phyloP scores from a whole-genome alignment of 2,329 filamentous ascomycete genomes.

The Calonectria henricotiae region DNA sequence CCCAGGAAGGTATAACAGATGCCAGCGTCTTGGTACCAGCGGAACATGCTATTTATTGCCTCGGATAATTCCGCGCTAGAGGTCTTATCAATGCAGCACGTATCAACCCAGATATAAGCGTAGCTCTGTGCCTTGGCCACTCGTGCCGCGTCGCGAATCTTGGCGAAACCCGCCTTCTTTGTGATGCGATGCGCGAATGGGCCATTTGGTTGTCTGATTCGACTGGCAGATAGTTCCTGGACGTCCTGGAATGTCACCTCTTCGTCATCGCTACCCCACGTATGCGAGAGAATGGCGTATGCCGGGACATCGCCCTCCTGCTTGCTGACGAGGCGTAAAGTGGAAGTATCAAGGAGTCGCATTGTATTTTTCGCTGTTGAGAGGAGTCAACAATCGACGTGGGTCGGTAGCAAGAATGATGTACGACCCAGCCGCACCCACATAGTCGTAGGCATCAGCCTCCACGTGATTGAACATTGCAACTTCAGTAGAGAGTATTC shows the following conservation, averaged over 20 bases:
- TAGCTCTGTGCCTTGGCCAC: not conserved
- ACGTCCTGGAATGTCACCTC: conserved; percentile 30
- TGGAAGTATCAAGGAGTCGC: not conserved
- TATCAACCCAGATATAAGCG: conserved; percentile 37
- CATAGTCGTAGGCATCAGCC: no score
- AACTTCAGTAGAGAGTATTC: no score
- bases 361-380: not conserved
- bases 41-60: conserved; percentile 43
- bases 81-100: conserved; percentile 43
- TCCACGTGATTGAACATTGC: no score
- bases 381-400: no score
- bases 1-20: conserved; percentile 39
- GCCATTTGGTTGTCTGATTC: not conserved
- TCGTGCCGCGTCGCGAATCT: conserved; percentile 6
- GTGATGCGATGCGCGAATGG: not conserved
- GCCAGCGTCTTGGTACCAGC: conserved; percentile 34
- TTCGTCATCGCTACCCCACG: conserved; percentile 23
- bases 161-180: conserved; percentile 1
- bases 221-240: not conserved
- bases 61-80: conserved; percentile 39
- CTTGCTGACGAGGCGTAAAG: not conserved
- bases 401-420: no score
- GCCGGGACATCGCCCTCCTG: not conserved
- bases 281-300: conserved; percentile 33
- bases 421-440: no score